Evolutionary conservation across 1,284 basidiomycete genomes (phyloP).

Genomic region (Rhodotorula sp.): DNA sequence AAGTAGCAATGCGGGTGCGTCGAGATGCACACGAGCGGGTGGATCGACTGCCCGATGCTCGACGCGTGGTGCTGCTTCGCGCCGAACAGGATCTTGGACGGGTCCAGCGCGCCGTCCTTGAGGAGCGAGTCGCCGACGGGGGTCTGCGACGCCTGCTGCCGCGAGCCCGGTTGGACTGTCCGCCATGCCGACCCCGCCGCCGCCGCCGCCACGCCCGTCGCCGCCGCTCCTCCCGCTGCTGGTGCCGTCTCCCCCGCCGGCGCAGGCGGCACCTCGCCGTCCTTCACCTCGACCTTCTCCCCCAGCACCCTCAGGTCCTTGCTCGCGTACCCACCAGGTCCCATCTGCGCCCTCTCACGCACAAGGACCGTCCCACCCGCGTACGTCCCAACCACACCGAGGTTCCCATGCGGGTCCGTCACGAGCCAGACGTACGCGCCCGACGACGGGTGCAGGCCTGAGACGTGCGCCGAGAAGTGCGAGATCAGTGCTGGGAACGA

Average conservation of each 20-base stretch:
- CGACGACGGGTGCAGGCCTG: slow-evolving; percentile 69
- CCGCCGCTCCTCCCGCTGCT: background rate
- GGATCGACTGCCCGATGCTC: slow-evolving; percentile 51
- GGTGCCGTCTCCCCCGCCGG: background rate
- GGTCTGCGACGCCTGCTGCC: background rate
- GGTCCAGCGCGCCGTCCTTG: background rate
- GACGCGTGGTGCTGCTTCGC: slow-evolving; percentile 6
- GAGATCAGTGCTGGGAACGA: slow-evolving; percentile 69
- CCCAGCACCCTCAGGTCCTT: slow-evolving; percentile 21
- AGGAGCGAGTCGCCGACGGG: background rate
- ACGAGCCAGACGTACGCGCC: slow-evolving; percentile 84
- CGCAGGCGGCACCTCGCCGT: background rate
- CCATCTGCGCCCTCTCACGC: slow-evolving; percentile 48
- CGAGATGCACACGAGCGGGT: slow-evolving; percentile 78
- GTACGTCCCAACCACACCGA: slow-evolving; percentile 78
- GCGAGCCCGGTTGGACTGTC: slow-evolving; percentile 2
- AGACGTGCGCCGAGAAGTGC: slow-evolving; percentile 69
- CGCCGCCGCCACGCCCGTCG: background rate
- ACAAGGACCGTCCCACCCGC: slow-evolving; percentile 87
- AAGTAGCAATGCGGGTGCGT: slow-evolving; percentile 92
- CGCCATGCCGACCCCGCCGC: slow-evolving; percentile 9
- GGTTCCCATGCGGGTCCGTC: slow-evolving; percentile 61
- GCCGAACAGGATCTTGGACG: background rate
- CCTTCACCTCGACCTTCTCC: slow-evolving; percentile 27
- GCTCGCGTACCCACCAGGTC: slow-evolving; percentile 13